Base-by-base conservation (phyloP, 768 basidiomycete genomes). In the Cystofilobasidium macerans region DNA sequence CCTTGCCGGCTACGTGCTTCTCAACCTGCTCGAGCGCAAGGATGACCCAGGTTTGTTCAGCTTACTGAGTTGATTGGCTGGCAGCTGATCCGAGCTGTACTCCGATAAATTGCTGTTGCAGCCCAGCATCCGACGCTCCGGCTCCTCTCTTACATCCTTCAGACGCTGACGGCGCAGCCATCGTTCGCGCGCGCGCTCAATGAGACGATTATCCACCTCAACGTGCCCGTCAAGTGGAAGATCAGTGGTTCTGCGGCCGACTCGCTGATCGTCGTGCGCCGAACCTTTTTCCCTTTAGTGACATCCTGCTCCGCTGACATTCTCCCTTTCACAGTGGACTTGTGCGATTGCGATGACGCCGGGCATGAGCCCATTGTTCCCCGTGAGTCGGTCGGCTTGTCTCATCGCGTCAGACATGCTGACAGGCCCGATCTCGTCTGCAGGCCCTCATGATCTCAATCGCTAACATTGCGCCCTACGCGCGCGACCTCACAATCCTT, bases 71-170 rank as follows among this genome's bases (percentile, higher is more conserved):
- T n/a, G n/a, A n/a, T n/a, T n/a, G n/a, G n/a, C n/a, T n/a, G n/a
- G n/a, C n/a, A n/a, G n/a, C n/a, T n/a, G n/a, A n/a, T n/a, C n/a
- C 51, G 2, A 7, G 26, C 16, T 5, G 8, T 30, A n/a, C 3
- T 22, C n/a, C 14, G 24, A 35, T 38, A 18, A 12, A 18, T 14
- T 24, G 42, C 65, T 58, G 63, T 72, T n/a, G 1, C 71, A 91
- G 92, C 92, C 70, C 88, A 93, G 77, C 88, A 94, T 70, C 92
- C 92, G 0, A 78, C 95, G 13, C 88, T 92, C 72, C 83, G 94
- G 65, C 85, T 88, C 6, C 78, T 93, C 36, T 90, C 90, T 4
- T 97, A 94, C 75, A 86, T 95, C 68, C 79, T 98, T 6, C 95
- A 98, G 73, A 86, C 88, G 3, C 76, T 99, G 40, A 93, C 92